Conservation (phyloP, 108 stramenopile species). For the Poteriospumella lacustris region DNA sequence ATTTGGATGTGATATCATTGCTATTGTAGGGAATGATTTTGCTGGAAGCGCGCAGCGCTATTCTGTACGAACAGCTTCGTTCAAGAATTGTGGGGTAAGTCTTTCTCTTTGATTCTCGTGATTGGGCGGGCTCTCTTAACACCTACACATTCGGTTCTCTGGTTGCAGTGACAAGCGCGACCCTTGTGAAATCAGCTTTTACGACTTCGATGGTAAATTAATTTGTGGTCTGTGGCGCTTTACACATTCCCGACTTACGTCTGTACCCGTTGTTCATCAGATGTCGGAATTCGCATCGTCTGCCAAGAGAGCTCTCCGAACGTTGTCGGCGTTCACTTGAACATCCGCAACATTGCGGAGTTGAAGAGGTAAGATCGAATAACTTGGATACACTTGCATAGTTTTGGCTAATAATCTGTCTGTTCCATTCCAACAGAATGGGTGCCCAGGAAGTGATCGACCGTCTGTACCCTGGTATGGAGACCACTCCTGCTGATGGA, state of each 20-base stretch:
- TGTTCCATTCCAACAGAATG: slow-evolving; percentile 14
- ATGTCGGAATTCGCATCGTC: not conserved
- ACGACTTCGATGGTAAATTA: slow-evolving; percentile 32
- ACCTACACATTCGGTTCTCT: no score
- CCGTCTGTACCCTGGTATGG: slow-evolving; percentile 37
- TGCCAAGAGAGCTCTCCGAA: not conserved
- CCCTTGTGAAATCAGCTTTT: slow-evolving; percentile 44
- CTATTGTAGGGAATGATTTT: slow-evolving; percentile 66
- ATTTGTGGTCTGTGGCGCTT: not conserved
- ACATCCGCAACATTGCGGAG: not conserved
- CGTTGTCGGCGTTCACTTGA: slow-evolving; percentile 1
- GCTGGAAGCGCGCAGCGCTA: slow-evolving; percentile 56
- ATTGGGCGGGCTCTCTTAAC: no score
- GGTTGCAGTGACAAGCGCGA: slow-evolving; percentile 34
- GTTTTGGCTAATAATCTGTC: not conserved
- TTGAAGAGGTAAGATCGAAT: not conserved
- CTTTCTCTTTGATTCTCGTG: not conserved
- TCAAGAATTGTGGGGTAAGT: slow-evolving; percentile 19
- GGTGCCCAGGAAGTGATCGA: slow-evolving; percentile 41
- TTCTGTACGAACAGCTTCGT: slow-evolving; percentile 1
- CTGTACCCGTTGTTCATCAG: not conserved
- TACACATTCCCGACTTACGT: not conserved
- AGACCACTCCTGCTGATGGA: slow-evolving; percentile 29
- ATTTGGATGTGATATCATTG: no score
- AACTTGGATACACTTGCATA: not conserved